Base-by-base conservation (phyloP, 2,329 filamentous ascomycete genomes). In the Penicillium sp. region DNA sequence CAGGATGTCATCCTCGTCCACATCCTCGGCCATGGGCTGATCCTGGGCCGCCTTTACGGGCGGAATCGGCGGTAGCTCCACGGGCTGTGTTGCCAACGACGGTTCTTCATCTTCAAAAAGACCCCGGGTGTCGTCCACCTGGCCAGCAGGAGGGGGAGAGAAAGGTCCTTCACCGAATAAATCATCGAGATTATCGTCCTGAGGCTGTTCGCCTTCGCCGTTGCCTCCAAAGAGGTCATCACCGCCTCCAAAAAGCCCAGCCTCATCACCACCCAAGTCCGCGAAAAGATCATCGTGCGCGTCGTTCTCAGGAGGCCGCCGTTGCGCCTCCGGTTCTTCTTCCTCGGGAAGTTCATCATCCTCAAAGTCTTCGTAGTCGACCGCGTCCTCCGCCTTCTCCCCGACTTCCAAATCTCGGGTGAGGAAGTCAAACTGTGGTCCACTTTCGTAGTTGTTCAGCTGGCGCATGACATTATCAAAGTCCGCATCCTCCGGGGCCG, bases 281-380 rank as follows among this genome's bases (percentile, higher is more conserved):
- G 64, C 64, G 35, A 69, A 69, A 33, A 63, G 58, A 33, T 73
- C 70, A 16, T 87, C 86, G 83, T 87, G 4, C 82, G 88, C 14
- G 75, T 79, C 85, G 81, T 78, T 69, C 80, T 81, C 72, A 82
- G 82, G 66, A 51, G 55, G 62, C n/a, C 49, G 55, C 16, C 58
- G 39, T 22, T 59, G 24, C 18, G 50, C 44, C 40, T 67, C 51
- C 10, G 66, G 63, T 14, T 51, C 59, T 58, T 78, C 77, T 65
- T 82, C 81, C 40, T 95, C 91, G 11, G 92, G 89, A 7, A 96
- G 83, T 63, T 97, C 93, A 71, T 96, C 92, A 73, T 98, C 94
- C 65, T 89, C 89, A 62, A 98, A 93, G 70, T 96, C 91, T 72
- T 91, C 92, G 68, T 84, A 99, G 72, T 99, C 95, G 62, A 95